Conservation (phyloP, 768 basidiomycete genomes). For the Thelephora ganbajun region DNA sequence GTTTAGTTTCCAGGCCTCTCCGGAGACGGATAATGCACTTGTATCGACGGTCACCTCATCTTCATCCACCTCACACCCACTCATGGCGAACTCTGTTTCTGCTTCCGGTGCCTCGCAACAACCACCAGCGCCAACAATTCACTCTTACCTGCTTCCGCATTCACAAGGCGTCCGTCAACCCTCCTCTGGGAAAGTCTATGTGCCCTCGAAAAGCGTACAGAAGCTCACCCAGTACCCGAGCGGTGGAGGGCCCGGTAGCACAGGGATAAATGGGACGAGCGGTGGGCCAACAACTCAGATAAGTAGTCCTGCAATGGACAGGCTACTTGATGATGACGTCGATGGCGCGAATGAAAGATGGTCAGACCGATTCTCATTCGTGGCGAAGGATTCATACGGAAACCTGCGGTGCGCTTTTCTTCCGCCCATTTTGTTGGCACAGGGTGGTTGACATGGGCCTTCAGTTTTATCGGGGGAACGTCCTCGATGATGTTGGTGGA, state of each 20-base stretch:
- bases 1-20: neutral
- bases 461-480: neutral
- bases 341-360: slow-evolving; percentile 7
- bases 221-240: neutral
- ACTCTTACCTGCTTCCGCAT: no score
- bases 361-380: slow-evolving; percentile 9
- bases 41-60: no score
- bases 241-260: neutral
- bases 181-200: neutral
- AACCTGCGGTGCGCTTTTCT: slow-evolving; percentile 7
- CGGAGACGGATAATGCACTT: neutral
- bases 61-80: no score
- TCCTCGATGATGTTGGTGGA: neutral
- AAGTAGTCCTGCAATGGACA: neutral
- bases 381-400: slow-evolving; percentile 11
- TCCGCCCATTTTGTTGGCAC: neutral
- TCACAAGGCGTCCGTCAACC: no score
- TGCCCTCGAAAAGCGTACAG: neutral
- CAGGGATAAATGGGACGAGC: neutral
- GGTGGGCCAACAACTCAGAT: neutral
- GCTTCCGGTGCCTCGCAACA: neutral
- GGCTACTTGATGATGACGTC: neutral
- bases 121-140: neutral
- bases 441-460: neutral
- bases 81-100: neutral